Evolutionary conservation across 306 rosid species (phyloP).

Genomic region (Malus orientalis): DNA sequence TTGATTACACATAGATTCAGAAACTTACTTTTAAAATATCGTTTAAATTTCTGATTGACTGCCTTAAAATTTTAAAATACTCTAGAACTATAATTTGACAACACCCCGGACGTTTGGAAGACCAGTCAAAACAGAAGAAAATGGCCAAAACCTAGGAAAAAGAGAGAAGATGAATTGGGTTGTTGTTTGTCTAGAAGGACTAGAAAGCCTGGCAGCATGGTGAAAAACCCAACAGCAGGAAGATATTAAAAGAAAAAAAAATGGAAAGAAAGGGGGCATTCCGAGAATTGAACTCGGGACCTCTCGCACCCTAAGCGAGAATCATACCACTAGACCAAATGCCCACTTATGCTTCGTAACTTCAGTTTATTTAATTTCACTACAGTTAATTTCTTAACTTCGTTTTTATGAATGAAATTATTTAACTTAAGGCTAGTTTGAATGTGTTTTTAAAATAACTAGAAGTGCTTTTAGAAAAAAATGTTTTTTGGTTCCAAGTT

Average conservation of each 20-base stretch:
- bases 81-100: too few relatives aligned
- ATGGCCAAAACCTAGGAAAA: background rate
- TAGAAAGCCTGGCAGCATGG: background rate
- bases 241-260: too few relatives aligned
- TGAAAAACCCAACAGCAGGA: background rate
- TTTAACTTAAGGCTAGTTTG: too few relatives aligned
- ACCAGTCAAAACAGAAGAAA: background rate
- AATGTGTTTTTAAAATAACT: too few relatives aligned
- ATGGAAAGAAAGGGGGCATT: constrained; percentile 12
- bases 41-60: background rate
- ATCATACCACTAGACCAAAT: constrained; percentile 48
- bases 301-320: constrained; percentile 56
- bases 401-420: too few relatives aligned
- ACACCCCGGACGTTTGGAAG: background rate
- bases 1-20: too few relatives aligned
- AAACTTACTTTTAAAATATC: too few relatives aligned
- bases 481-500: too few relatives aligned
- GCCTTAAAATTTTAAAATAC: too few relatives aligned
- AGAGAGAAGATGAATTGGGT: background rate
- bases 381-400: too few relatives aligned
- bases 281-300: constrained; percentile 62
- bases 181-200: background rate
- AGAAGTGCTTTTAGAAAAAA: too few relatives aligned
- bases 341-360: background rate
- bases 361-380: too few relatives aligned